Percentiles rank a stretch among this genome's conserved stretches.
Conservation (phyloP, 768 basidiomycete genomes). For the Russula ochroleuca region DNA sequence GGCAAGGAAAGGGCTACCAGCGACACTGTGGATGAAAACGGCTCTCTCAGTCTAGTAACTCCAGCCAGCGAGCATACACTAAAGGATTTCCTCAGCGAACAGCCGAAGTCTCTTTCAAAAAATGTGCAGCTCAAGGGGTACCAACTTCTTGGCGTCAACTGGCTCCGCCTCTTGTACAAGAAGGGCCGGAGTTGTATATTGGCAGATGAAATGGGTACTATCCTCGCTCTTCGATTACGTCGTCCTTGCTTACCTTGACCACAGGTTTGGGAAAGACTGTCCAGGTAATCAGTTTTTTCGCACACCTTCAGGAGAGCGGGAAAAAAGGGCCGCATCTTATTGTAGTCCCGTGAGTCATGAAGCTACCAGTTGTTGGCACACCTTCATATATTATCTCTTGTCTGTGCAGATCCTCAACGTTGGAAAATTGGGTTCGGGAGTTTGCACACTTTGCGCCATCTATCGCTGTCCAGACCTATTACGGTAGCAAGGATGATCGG, state of each 20-base stretch:
- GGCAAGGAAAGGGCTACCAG: slow-evolving; percentile 38
- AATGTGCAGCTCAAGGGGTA: slow-evolving; percentile 89
- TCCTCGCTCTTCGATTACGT: slow-evolving; percentile 14
- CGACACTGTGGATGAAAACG: slow-evolving; percentile 49
- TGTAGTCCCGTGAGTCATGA: slow-evolving; percentile 79
- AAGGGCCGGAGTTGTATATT: slow-evolving; percentile 87
- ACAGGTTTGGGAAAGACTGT: slow-evolving; percentile 96
- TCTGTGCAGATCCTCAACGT: slow-evolving; percentile 77
- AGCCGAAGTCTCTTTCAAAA: slow-evolving; percentile 64
- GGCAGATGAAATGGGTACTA: slow-evolving; percentile 97
- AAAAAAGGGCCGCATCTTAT: slow-evolving; percentile 84
- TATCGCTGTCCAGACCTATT: slow-evolving; percentile 86
- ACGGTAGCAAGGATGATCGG: slow-evolving; percentile 88
- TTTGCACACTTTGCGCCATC: slow-evolving; percentile 86
- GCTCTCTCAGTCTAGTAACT: slow-evolving; percentile 55
- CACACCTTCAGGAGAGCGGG: slow-evolving; percentile 77
- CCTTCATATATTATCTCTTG: neutral
- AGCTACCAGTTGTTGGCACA: neutral
- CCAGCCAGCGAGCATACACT: slow-evolving; percentile 40
- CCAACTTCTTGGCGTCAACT: slow-evolving; percentile 95
- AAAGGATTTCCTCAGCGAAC: slow-evolving; percentile 65
- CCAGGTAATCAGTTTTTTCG: slow-evolving; percentile 96
- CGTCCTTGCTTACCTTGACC: slow-evolving; percentile 14
- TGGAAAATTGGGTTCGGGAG: slow-evolving; percentile 99
- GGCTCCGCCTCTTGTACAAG: slow-evolving; percentile 84